Evolutionary conservation across 2,329 filamentous ascomycete species (phyloP), one percentile per base, ranked within the genome.

Genomic region (Rugonectria rugulosa): DNA sequence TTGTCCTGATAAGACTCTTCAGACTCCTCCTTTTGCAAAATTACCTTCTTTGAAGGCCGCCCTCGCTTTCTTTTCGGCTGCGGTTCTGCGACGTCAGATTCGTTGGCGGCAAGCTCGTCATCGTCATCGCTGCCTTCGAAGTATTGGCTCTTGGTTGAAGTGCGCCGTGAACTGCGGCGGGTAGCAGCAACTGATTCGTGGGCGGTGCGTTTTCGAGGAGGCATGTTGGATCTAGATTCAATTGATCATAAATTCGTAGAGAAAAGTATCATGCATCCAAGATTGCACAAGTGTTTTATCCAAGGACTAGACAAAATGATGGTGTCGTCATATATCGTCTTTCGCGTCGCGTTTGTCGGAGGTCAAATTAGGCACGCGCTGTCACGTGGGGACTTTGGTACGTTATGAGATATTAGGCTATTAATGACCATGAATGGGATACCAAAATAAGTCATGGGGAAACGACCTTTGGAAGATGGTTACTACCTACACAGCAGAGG

Each of bases 121-220:
- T 50, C 56, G 27, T 51, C 44, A 8, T 58, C 44, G 38, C 51
- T 61, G 45, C 57, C 67, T 53, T 82, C 81, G 64, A 84, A 84
- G 65, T 84, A 85, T 15, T 70, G 71, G 70, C 81, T 84, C 72
- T 77, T 83, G 21, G 75, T 76, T 15, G 75, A 75, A 31, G 79
- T 66, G 38, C 82, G 81, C 19, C 72, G 66, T 6, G 82, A 85
- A 45, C 78, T 75, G n/a, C 79, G 76, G 15, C 79, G 77, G 12
- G 70, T 59, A 51, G 72, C 67, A 19, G 65, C 64, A 5, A 63
- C 53, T 4, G 70, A 57, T 12, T 69, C 70, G 6, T 68, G 54
- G 2, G 70, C 68, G 10, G 73, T 64, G 47, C 75, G 72, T 54
- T 81, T 81, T 10, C 69, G 70, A 14, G 72, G 66, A 6, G 77